These are phyloP conservation scores for Diaporthe australafricana DNA, from an alignment of 2,329 filamentous ascomycete species.

Conservation along the genomic window DNA sequence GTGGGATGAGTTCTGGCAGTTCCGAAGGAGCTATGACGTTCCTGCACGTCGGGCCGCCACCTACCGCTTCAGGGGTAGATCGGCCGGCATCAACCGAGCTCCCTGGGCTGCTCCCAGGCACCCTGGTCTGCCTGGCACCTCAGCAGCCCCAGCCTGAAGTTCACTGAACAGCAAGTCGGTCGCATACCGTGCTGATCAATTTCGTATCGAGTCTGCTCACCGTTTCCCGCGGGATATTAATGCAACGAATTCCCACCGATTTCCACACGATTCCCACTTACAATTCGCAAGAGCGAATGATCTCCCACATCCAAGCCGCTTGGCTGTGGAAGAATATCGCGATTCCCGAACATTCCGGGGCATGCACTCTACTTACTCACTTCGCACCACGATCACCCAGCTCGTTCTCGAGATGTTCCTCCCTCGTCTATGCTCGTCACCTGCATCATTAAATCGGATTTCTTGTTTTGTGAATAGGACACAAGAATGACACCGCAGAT, in stretches of 20 bases:
- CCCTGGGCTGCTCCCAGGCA: not conserved
- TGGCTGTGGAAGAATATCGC: slow-evolving; percentile 9
- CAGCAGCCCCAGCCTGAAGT: not conserved
- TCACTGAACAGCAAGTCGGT: not conserved
- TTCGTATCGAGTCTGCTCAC: slow-evolving; percentile 19
- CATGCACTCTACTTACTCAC: too few species aligned
- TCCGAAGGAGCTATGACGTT: slow-evolving; percentile 25
- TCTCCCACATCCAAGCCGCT: not conserved
- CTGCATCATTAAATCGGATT: too few species aligned
- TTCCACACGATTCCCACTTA: slow-evolving; percentile 13
- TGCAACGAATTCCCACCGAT: slow-evolving; percentile 20
- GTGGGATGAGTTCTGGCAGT: slow-evolving; percentile 13
- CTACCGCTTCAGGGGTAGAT: slow-evolving; percentile 12
- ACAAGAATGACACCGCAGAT: too few species aligned
- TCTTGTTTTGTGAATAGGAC: too few species aligned
- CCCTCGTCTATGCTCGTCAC: too few species aligned
- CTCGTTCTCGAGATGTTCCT: too few species aligned
- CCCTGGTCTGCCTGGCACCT: not conserved
- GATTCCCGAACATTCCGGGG: not conserved
- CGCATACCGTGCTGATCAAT: slow-evolving; percentile 17
- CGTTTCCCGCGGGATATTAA: slow-evolving; percentile 6
- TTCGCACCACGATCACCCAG: too few species aligned
- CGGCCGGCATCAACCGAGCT: slow-evolving; percentile 18
- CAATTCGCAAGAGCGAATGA: slow-evolving; percentile 18
- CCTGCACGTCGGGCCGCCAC: slow-evolving; percentile 8